Evolutionary conservation across 352 stramenopile species (phyloP), one percentile per base, ranked within the genome.

Genomic region (Blastocystis sp.): DNA sequence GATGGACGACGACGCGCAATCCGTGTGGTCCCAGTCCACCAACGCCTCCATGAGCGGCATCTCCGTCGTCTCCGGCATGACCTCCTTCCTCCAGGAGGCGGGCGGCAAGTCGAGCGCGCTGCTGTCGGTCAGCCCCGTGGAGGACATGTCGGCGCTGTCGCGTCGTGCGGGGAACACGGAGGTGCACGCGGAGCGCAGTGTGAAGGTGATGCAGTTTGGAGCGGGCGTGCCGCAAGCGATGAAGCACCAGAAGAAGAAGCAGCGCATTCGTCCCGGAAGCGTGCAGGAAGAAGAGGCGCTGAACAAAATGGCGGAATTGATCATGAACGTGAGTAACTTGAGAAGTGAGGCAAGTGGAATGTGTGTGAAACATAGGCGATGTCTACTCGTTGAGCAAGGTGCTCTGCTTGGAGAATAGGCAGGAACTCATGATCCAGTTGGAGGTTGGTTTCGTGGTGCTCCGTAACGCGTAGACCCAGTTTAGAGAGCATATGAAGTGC

Each of bases 121-220:
- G 26, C 55, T 85, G 45, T 51, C 41, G 10, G 74, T 85, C 13
- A 55, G 51, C 12, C 74, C 74, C 19, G 74, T 62, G n/a, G 63
- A 74, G 37, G 74, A 85, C 35, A 85, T 85, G 65, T 26, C 74
- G 1, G 41, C 74, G 24, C 26, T 85, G 16, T 67, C 45, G n/a
- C 74, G 55, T 55, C 74, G 74, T 45, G 74, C 74, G 21, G 74
- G 60, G 6, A 85, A 85, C 26, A 85, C 74, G 1, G 60, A 29
- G 19, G 70, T 85, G 26, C 74, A 85, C 41, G 55, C 41, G 26
- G 31, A 63, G 39, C 45, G 74, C 24, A 67, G 41, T 16, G 60
- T 85, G n/a, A 85, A 85, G 55, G 61, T 85, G 60, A 85, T 85
- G 74, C 74, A 69, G 12, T 85, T 85, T 69, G 74, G 74, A 67